A percentile compares a stretch with the other conserved stretches of the same genome.
These are phyloP conservation scores for Pachyrhizus erosus DNA, from an alignment of 306 rosid genomes.

Conservation along the genomic window DNA sequence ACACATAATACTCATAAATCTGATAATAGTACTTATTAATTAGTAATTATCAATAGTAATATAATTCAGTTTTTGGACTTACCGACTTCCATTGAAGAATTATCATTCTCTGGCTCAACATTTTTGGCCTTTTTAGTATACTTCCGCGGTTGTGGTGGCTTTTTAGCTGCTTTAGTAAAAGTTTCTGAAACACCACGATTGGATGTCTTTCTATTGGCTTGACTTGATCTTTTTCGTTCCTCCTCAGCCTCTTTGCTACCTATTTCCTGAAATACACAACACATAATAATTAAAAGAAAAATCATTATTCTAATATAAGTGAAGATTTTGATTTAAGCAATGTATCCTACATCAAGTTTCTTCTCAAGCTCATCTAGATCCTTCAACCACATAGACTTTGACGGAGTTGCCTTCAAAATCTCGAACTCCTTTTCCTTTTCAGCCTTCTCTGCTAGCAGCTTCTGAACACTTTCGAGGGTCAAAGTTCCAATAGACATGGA, in stretches of 20 bases:
- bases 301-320: not conserved
- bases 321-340: not conserved
- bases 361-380: slow-evolving; percentile 78
- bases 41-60: not conserved
- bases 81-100: slow-evolving; percentile 76
- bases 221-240: slow-evolving; percentile 56
- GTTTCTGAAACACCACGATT: slow-evolving; percentile 19
- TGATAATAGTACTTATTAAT: too few relatives aligned
- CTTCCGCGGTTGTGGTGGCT: slow-evolving; percentile 79
- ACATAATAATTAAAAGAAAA: not conserved
- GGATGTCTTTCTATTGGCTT: slow-evolving; percentile 46
- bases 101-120: slow-evolving; percentile 59
- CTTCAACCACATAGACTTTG: slow-evolving; percentile 73
- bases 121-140: slow-evolving; percentile 62
- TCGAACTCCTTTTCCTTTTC: slow-evolving; percentile 64
- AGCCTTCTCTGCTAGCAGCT: slow-evolving; percentile 65
- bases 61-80: slow-evolving; percentile 26
- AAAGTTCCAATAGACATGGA: slow-evolving; percentile 82
- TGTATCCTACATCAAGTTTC: slow-evolving; percentile 69
- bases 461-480: slow-evolving; percentile 83
- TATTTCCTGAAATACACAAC: slow-evolving; percentile 59
- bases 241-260: slow-evolving; percentile 74
- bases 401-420: slow-evolving; percentile 69
- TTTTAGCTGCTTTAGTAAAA: slow-evolving; percentile 59
- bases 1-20: not conserved